Conservation (phyloP, 306 rosid species). For the Acacia crassicarpa region DNA sequence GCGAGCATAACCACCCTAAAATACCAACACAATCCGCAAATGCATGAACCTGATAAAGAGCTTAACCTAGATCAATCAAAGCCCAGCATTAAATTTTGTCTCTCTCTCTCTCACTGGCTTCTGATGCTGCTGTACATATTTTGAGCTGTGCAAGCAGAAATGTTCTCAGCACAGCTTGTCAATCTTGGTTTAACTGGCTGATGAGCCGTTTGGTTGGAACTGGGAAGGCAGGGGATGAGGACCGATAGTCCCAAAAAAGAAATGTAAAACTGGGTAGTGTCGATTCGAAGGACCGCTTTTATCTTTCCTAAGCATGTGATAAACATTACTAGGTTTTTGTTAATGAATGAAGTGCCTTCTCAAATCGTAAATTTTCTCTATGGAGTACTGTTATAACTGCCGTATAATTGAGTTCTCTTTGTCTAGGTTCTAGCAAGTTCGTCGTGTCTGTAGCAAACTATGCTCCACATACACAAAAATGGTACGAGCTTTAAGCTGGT, state of each 20-base stretch:
- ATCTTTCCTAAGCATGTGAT: conserved; percentile 46
- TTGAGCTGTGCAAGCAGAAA: conserved; percentile 51
- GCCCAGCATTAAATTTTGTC: conserved; percentile 27
- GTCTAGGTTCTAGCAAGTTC: background rate
- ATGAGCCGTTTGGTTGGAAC: conserved; percentile 40
- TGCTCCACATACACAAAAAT: background rate
- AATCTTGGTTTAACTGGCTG: conserved; percentile 43
- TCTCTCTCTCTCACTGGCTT: conserved; percentile 46
- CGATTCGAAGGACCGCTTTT: conserved; percentile 47
- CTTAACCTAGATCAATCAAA: conserved; percentile 20
- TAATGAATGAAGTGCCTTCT: conserved; percentile 43
- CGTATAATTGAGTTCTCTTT: background rate
- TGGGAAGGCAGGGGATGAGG: conserved; percentile 34
- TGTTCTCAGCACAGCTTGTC: conserved; percentile 39
- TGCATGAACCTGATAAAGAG: conserved; percentile 52
- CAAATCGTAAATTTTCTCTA: conserved; percentile 2
- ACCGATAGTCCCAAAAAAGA: conserved; percentile 19
- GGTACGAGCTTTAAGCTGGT: background rate
- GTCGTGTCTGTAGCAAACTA: background rate
- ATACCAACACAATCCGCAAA: conserved; percentile 79
- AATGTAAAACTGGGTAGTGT: conserved; percentile 60
- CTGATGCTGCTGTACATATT: conserved; percentile 75
- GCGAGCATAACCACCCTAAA: conserved; percentile 92
- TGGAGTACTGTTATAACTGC: background rate
- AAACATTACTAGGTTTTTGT: conserved; percentile 46